Conservation (phyloP, 805 yeast genomes). For the Saturnispora galanensis region DNA sequence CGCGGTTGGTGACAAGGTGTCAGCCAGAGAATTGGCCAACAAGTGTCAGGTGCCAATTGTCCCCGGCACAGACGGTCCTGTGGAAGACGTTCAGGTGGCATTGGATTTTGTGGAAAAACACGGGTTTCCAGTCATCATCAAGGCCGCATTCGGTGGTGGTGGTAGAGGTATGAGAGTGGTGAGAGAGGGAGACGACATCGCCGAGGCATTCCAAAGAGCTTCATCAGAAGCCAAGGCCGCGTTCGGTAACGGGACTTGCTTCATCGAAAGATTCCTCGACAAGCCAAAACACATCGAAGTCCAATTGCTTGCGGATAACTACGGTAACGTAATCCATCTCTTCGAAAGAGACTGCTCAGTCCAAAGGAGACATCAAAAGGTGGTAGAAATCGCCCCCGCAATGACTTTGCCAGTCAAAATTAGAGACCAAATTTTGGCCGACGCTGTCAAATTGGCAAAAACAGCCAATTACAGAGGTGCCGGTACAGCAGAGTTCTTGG, state of each 20-base stretch:
- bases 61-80: slow-evolving; percentile 88
- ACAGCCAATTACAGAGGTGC: slow-evolving; percentile 89
- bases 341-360: slow-evolving; percentile 98
- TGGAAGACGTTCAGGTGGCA: slow-evolving; percentile 65
- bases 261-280: slow-evolving; percentile 88
- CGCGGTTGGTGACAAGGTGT: slow-evolving; percentile 85
- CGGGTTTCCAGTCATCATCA: slow-evolving; percentile 89
- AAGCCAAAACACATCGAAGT: slow-evolving; percentile 94
- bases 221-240: slow-evolving; percentile 88
- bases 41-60: slow-evolving; percentile 89
- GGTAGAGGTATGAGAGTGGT: slow-evolving; percentile 96
- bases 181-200: slow-evolving; percentile 71
- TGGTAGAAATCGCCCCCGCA: slow-evolving; percentile 97
- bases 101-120: slow-evolving; percentile 59
- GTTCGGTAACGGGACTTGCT: slow-evolving; percentile 96
- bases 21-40: slow-evolving; percentile 89
- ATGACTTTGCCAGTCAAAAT: slow-evolving; percentile 78
- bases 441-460: slow-evolving; percentile 76
- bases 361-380: slow-evolving; percentile 94
- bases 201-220: slow-evolving; percentile 78
- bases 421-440: slow-evolving; percentile 86
- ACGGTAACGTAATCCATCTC: slow-evolving; percentile 82
- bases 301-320: slow-evolving; percentile 93
- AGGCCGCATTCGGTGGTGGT: slow-evolving; percentile 98
- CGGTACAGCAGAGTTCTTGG: slow-evolving; percentile 94